Percentiles rank a stretch among this genome's conserved stretches.
Evolutionary conservation across 163 green algal species (phyloP).

Genomic region (Trebouxiophyceae sp.): DNA sequence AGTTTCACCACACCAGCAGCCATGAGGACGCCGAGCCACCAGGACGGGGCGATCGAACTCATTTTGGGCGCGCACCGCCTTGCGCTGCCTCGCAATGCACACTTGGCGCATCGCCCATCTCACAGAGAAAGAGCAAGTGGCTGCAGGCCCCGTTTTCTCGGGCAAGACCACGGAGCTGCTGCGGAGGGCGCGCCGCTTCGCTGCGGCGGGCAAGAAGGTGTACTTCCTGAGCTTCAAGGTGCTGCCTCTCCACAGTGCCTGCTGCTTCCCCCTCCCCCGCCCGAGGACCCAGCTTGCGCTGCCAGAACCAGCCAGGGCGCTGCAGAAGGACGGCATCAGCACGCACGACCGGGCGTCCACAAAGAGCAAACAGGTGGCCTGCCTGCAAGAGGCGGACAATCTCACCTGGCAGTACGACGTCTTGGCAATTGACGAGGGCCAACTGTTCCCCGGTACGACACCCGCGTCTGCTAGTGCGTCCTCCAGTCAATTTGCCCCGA

Average conservation of each 20-base stretch:
- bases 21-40: too few species aligned
- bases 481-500: neutral
- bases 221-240: slow-evolving; percentile 12
- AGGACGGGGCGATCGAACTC: too few species aligned
- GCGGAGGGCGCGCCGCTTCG: slow-evolving; percentile 1
- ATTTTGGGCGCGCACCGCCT: too few species aligned
- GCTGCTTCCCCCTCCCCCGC: neutral
- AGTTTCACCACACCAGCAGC: too few species aligned
- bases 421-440: slow-evolving; percentile 19
- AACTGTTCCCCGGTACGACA: slow-evolving; percentile 17
- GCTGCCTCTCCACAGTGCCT: neutral
- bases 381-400: slow-evolving; percentile 8
- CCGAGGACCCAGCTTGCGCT: neutral
- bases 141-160: too few species aligned
- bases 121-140: too few species aligned
- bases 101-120: too few species aligned
- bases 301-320: neutral
- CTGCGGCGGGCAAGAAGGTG: slow-evolving; percentile 5
- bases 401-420: slow-evolving; percentile 9
- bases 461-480: neutral
- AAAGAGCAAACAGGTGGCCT: slow-evolving; percentile 6
- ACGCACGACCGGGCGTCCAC: neutral
- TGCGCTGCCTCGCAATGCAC: too few species aligned
- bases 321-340: neutral
- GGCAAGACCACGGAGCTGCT: slow-evolving; percentile 17